Conservation (phyloP, 1,284 basidiomycete species). For the Cryptococcus neoformans region DNA sequence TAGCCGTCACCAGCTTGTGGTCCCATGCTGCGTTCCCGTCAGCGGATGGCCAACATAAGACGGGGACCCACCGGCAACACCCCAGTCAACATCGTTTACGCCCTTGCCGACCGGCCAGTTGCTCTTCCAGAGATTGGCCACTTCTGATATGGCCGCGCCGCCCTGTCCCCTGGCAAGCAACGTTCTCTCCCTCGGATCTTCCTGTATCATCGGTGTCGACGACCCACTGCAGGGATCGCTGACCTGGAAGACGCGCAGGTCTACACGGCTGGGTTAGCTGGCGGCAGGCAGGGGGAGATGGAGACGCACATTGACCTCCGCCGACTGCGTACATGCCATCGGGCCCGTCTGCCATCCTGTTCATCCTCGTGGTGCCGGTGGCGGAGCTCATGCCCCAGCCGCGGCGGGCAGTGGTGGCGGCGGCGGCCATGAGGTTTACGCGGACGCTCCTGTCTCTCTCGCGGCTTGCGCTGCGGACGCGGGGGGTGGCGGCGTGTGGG, state of each 20-base stretch:
- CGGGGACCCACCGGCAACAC: slow-evolving; percentile 61
- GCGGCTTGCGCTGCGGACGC: slow-evolving; percentile 6
- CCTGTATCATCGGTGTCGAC: slow-evolving; percentile 12
- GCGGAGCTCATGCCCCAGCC: slow-evolving; percentile 19
- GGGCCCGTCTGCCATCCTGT: slow-evolving; percentile 43
- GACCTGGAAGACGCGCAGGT: slow-evolving; percentile 40
- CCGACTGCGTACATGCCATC: slow-evolving; percentile 42
- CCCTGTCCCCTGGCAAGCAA: slow-evolving; percentile 35
- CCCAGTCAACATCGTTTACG: slow-evolving; percentile 70
- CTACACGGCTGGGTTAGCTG: slow-evolving; percentile 13
- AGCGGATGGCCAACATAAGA: not conserved
- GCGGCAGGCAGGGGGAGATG: not conserved
- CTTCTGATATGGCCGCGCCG: slow-evolving; percentile 39
- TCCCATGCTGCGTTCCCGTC: slow-evolving; percentile 59
- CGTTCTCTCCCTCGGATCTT: slow-evolving; percentile 3
- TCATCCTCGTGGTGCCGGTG: slow-evolving; percentile 27
- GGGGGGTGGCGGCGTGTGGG: slow-evolving; percentile 12
- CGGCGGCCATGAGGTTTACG: slow-evolving; percentile 28
- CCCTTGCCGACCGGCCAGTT: slow-evolving; percentile 41
- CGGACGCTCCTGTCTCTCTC: slow-evolving; percentile 24
- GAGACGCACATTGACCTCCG: slow-evolving; percentile 44
- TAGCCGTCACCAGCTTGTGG: slow-evolving; percentile 77
- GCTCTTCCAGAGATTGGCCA: slow-evolving; percentile 46
- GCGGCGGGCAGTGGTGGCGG: slow-evolving; percentile 4
- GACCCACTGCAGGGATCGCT: slow-evolving; percentile 17